Conservation (phyloP, 2,329 filamentous ascomycete species). For the Colletotrichum sp. region DNA sequence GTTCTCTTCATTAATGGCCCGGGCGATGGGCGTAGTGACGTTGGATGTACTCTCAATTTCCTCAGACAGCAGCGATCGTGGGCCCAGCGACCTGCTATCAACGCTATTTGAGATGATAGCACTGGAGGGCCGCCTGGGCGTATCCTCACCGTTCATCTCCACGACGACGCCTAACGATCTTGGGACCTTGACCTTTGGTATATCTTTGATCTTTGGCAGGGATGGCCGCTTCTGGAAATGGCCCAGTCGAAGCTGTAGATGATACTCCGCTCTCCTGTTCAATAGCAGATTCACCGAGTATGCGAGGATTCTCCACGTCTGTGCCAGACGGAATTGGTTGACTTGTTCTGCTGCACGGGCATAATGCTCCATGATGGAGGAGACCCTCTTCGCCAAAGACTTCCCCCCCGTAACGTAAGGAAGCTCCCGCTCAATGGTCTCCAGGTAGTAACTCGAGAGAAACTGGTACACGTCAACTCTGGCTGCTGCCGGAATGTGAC, state of each 20-base stretch:
- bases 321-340: constrained; percentile 64
- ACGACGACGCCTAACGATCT: constrained; percentile 28
- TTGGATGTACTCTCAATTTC: constrained; percentile 70
- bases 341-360: constrained; percentile 62
- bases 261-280: constrained; percentile 59
- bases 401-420: constrained; percentile 42
- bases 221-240: constrained; percentile 37
- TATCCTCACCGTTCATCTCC: constrained; percentile 38
- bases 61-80: constrained; percentile 55
- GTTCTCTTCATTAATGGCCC: constrained; percentile 50
- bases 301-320: constrained; percentile 67
- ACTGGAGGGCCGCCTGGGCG: constrained; percentile 34
- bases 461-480: constrained; percentile 61
- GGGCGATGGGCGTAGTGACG: constrained; percentile 62
- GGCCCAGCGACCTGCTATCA: constrained; percentile 34
- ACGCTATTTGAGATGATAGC: constrained; percentile 32
- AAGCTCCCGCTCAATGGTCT: constrained; percentile 55
- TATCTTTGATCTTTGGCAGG: constrained; percentile 29
- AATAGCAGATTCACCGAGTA: constrained; percentile 62
- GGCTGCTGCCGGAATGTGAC: constrained; percentile 57
- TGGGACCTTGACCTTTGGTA: constrained; percentile 29
- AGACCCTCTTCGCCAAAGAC: constrained; percentile 52
- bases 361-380: constrained; percentile 59
- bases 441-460: constrained; percentile 61
- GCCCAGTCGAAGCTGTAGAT: constrained; percentile 55